A percentile compares a stretch with the other conserved stretches of the same genome.
These are phyloP conservation scores for Termitomyces sp. DNA, from an alignment of 768 basidiomycete species.

Conservation along the genomic window DNA sequence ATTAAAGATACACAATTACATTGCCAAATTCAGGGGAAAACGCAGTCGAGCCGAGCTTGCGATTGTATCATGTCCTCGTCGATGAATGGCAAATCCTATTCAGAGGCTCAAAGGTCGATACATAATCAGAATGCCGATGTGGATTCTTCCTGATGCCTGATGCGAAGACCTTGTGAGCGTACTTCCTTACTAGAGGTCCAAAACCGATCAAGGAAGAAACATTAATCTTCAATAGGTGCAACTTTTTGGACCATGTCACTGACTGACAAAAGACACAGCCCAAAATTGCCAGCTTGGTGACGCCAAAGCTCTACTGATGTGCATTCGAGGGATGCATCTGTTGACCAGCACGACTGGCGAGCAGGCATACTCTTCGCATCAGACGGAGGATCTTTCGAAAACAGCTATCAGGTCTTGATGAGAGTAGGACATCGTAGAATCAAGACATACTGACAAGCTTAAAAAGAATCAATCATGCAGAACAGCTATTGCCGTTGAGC, in stretches of 20 bases:
- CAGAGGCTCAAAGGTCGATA: no score
- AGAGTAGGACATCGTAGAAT: background rate
- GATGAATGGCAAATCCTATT: background rate
- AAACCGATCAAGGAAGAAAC: background rate
- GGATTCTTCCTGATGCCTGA: background rate
- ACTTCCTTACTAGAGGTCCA: background rate
- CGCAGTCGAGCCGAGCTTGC: background rate
- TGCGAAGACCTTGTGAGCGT: background rate
- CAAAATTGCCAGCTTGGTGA: background rate
- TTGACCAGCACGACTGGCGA: background rate
- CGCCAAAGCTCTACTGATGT: background rate
- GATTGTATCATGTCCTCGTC: background rate
- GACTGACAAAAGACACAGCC: background rate
- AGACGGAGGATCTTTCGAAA: background rate
- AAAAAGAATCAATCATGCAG: conserved; percentile 48
- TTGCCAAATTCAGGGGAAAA: background rate
- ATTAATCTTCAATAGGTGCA: background rate
- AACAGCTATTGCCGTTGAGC: conserved; percentile 58
- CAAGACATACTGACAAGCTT: background rate
- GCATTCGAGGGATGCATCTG: background rate
- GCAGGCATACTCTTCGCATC: background rate
- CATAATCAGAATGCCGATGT: background rate
- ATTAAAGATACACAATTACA: background rate
- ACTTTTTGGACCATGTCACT: background rate
- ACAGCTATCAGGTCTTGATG: background rate